Evolutionary conservation across 1,139 yeast genomes (phyloP).

Genomic region (Kodamaea arcana): DNA sequence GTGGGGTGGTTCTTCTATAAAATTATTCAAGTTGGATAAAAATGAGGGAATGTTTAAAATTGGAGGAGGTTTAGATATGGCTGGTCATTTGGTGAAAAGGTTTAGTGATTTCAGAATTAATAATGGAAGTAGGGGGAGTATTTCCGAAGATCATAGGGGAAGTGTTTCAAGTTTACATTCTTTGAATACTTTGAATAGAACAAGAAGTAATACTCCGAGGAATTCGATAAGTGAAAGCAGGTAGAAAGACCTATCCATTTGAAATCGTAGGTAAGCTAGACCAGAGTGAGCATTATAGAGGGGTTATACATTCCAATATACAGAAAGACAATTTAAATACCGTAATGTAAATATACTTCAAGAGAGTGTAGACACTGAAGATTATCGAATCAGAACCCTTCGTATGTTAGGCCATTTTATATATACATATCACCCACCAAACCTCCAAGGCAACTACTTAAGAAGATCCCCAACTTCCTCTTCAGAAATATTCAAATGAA

Average conservation of each 20-base stretch:
- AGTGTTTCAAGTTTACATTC: constrained; percentile 42
- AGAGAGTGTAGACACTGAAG: too few relatives aligned
- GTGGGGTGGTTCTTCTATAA: constrained; percentile 65
- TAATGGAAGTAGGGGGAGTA: constrained; percentile 20
- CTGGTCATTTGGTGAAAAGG: constrained; percentile 37
- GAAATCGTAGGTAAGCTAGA: too few relatives aligned
- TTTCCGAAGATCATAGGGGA: constrained; percentile 28
- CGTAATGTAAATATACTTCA: too few relatives aligned
- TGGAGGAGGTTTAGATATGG: constrained; percentile 49
- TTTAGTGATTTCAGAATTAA: constrained; percentile 41
- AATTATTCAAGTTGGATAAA: constrained; percentile 54
- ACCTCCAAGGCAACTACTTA: too few relatives aligned
- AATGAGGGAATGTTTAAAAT: constrained; percentile 37
- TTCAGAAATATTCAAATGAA: constrained; percentile 64
- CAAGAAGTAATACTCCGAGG: constrained; percentile 26
- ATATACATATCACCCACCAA: too few relatives aligned
- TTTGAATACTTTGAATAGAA: constrained; percentile 38
- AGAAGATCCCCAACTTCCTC: constrained; percentile 65
- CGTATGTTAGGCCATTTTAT: too few relatives aligned
- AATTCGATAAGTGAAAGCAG: constrained; percentile 29
- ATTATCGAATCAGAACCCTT: too few relatives aligned
- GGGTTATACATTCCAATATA: too few relatives aligned
- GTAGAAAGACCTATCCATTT: too few relatives aligned
- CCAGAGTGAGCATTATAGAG: too few relatives aligned
- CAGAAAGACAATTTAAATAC: too few relatives aligned